Evolutionary conservation across 768 basidiomycete species (phyloP), one percentile per base, ranked within the genome.

Genomic region (Leccinum subgranulosum): DNA sequence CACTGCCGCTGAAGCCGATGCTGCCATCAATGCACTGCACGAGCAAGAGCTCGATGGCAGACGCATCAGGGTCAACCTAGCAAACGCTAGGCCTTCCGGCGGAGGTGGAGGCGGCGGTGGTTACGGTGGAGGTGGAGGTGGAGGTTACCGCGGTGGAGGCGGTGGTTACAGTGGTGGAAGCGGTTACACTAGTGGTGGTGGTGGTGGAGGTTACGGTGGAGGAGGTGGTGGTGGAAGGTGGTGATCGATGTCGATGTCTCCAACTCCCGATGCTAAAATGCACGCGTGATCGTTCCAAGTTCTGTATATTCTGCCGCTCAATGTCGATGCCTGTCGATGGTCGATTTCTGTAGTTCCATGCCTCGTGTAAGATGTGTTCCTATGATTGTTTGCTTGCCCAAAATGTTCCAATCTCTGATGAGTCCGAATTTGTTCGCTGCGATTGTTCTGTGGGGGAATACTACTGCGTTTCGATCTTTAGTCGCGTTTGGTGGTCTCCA

Each of bases 1-100:
- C 48, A 43, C 48, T 56, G 1, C 27, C 2, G 41, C 48, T 0
- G 74, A 81, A 63, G 82, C 82, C 55, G 57, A 82, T 1, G 69
- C 72, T 56, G 81, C 82, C 41, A 81, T 84, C 66, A 9, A 25
- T 5, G 68, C 51, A 48, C 64, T 82, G 68, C 69, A 84, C 67
- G 83, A 84, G 9, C 76, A 78, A 61, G 81, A 82, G 0, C 71
- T 84, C 12, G 83, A 84, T 65, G 81, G 82, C 55, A 79, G 83
- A 55, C 73, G 78, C 46, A 64, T 84, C 72, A 79, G 76, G 61
- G 82, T 84, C 58, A 83, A 82, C 75, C 59, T 69, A 21, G 69
- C 71, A 1, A 71, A 75, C 49, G 60, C 69, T 29, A 66, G 55
- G 56, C 62, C 72, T 45, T 59, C 66, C 25, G 70, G 73, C 3